Base-by-base conservation (phyloP, 2,329 filamentous ascomycete genomes). In the Didymella pomorum region DNA sequence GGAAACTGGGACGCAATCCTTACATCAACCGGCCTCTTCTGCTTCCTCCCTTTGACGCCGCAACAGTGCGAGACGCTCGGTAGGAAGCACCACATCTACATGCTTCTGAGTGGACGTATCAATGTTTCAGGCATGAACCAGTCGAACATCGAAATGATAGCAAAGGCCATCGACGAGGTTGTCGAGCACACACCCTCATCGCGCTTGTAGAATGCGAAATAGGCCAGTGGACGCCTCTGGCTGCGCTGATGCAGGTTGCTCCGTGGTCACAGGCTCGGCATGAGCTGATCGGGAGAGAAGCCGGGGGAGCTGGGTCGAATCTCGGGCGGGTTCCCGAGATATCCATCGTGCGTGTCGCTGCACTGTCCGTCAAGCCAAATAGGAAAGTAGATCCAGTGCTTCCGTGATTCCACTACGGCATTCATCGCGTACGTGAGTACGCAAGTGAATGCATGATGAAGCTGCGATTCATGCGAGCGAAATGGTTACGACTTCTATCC, bases 51-150 rank as follows among this genome's bases (percentile, higher is more conserved):
- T n/a, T 35, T 35, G 31, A n/a, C 31, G 4, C 44, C 61, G 35
- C 39, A 56, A 52, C 65, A 71, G 28, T 64, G 64, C 35, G 50
- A 58, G 39, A 56, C 21, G 9, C 56, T 71, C 6, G 60, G 56
- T 10, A 54, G 26, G 2, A 58, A 65, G 33, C 55, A 63, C 20
- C 67, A 71, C 41, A 67, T 71, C 20, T 65, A 70, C 59, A 58
- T 71, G 52, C 65, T 65, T 5, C 44, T 54, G 23, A 70, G 58
- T 44, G 68, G 68, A 4, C 66, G 68, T 10, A 71, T 70, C 51
- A 71, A 70, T 43, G 58, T 72, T 21, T 65, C 68, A 10, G 69
- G 66, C 6, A 52, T 72, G 54, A 70, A 66, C 49, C 37, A 54
- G 39, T 53, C 44, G 10, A 68, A 67, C 29, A 52, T 70, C 8